Evolutionary conservation across 1,284 basidiomycete genomes (phyloP), one percentile per base, ranked within the genome.

Genomic region (Trametes hirsuta): DNA sequence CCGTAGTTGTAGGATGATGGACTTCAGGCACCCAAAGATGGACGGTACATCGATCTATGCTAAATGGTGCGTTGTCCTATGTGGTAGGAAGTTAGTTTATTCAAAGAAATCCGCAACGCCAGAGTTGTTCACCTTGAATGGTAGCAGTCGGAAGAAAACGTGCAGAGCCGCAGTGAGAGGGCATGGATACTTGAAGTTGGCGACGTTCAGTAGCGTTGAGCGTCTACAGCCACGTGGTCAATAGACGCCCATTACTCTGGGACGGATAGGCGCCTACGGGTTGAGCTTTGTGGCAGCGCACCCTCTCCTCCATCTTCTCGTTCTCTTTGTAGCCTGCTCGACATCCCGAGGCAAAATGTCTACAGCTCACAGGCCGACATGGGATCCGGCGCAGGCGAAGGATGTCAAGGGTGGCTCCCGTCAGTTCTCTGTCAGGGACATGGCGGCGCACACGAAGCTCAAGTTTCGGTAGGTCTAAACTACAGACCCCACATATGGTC

Each of bases 381-480:
- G 91, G 91, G 91, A 93, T 66, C 91, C 91, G 2, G 91, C 91
- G 0, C 91, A 93, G 72, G 91, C 90, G n/a, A 85, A 84, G 68
- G 90, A 92, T 72, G 86, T 90, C 67, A 95, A 94, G 74, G 90
- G 90, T 11, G 93, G 92, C 57, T 94, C 94, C 47, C 86, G 92
- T 63, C 93, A 95, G 73, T 92, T 90, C 76, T 95, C 93, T 14
- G 90, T 92, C 70, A 85, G 91, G 59, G 93, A 96, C 72, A 91
- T 97, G 82, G 93, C 95, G 3, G 83, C 93, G 4, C 93, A 97
- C 74, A 98, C 95, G 1, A 96, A 96, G 76, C 88, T 98, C 65
- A 98, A 98, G 80, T 98, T 97, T 77, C 87, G 95, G 86, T 92
- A 64, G 53, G 66, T 64, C 37, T 22, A 35, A 35, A 14, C 22